Conservation (phyloP, 176 grass and related monocot species). For the Oryza rufipogon region DNA sequence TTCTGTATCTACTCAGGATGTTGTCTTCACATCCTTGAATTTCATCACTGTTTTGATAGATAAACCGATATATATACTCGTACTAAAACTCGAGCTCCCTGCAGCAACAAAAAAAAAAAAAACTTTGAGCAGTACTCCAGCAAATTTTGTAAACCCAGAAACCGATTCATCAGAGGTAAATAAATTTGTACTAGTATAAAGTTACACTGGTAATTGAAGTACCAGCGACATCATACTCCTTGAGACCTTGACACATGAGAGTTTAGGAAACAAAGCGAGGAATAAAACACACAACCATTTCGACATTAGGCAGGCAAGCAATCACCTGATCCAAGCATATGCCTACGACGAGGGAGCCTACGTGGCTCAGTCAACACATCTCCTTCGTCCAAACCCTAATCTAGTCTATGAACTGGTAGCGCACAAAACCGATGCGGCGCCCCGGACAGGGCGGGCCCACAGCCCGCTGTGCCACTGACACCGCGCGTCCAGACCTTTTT, state of each 20-base stretch:
- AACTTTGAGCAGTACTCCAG: too few relatives aligned
- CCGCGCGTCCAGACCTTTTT: not conserved
- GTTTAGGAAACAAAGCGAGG: not conserved
- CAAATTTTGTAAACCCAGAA: not conserved
- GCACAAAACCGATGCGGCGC: not conserved
- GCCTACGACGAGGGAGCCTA: slow-evolving; percentile 3
- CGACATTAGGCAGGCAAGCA: not conserved
- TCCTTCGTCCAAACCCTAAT: not conserved
- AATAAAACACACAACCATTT: not conserved
- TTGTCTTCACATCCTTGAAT: not conserved
- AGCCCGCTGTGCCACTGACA: not conserved
- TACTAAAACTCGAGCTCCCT: too few relatives aligned
- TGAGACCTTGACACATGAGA: not conserved
- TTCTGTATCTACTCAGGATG: not conserved
- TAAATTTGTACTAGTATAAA: too few relatives aligned
- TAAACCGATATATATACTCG: not conserved
- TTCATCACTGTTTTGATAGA: not conserved
- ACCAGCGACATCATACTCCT: not conserved
- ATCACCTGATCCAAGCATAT: not conserved
- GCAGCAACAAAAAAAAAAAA: too few relatives aligned
- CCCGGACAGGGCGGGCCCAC: slow-evolving; percentile 7
- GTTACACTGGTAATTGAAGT: not conserved
- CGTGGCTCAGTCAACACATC: slow-evolving; percentile 30
- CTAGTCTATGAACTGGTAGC: not conserved
- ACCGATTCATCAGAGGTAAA: not conserved